Base-by-base conservation (phyloP, 148 eudicot genomes). In the Rhododendron kiyosumense region DNA sequence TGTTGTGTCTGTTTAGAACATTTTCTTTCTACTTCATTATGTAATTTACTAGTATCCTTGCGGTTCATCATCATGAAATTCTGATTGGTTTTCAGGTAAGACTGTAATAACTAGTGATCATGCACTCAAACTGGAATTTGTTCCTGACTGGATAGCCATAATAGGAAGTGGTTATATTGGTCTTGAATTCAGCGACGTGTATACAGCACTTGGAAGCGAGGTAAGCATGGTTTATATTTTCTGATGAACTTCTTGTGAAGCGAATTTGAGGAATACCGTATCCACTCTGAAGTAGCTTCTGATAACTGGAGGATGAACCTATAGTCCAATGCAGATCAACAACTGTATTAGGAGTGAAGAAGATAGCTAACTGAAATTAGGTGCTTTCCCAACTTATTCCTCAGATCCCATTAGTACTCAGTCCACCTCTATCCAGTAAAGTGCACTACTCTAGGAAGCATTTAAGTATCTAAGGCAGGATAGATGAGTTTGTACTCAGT, bases 131-230 rank as follows among this genome's bases (percentile, higher is more conserved):
- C 87, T 97, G 92, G 99, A 97, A 87, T 86, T 81, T 85, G 98
- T 97, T 81, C 99, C 99, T n/a, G 93, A 97, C 74, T 97, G 99
- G 99, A 95, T 97, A 85, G 99, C 98, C 83, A 97, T 97, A 80
- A 94, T 97, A 6, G 99, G 99, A 86, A 97, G 99, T 94, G 99
- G 99, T 84, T 97, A 97, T 83, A 97, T 97, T 90, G 99, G 99
- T 87, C 99, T 97, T 78, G 99, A 97, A 86, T 97, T 97, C 88
- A 97, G 99, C 88, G 99, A 97, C 91, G 99, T 97, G 84, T 97
- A 97, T 86, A 97, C 99, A 69, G 99, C 99, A 81, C 98, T 97
- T 89, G 99, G 99, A 88, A 97, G 99, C 91, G 99, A 97, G 99
- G 99, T 97, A 85, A 67, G 86, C 65, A 3, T n/a, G 14, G 51